Conservation (phyloP, 495 filamentous ascomycete genomes). For the Podospora appendiculata region DNA sequence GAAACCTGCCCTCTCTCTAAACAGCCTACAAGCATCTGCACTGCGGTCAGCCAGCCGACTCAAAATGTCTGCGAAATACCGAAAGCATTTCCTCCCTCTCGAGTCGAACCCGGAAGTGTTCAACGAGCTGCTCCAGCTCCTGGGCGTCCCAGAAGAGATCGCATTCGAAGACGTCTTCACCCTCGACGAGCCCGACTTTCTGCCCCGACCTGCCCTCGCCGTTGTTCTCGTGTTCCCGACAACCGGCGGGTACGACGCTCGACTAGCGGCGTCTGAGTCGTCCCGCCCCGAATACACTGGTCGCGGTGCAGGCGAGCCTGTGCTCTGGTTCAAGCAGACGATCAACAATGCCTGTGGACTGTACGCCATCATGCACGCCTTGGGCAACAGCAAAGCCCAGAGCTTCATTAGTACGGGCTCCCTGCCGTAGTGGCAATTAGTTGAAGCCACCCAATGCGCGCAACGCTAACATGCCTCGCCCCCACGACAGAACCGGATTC, state of each 20-base stretch:
- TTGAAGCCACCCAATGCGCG: neutral
- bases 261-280: slow-evolving; percentile 43
- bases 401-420: slow-evolving; percentile 29
- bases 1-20: no score
- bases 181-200: slow-evolving; percentile 57
- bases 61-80: slow-evolving; percentile 3
- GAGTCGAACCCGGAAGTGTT: slow-evolving; percentile 35
- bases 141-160: slow-evolving; percentile 52
- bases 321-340: slow-evolving; percentile 75
- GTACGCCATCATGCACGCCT: slow-evolving; percentile 65
- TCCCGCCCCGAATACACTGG: slow-evolving; percentile 25
- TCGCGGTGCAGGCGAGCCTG: slow-evolving; percentile 23
- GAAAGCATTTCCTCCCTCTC: slow-evolving; percentile 27
- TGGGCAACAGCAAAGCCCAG: slow-evolving; percentile 45
- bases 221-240: slow-evolving; percentile 67
- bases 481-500: slow-evolving; percentile 21
- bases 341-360: slow-evolving; percentile 73
- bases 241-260: slow-evolving; percentile 44
- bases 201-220: slow-evolving; percentile 62
- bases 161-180: slow-evolving; percentile 67
- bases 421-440: neutral
- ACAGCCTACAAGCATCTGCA: no score
- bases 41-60: neutral
- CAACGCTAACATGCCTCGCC: neutral
- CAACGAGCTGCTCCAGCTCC: slow-evolving; percentile 42